Base-by-base conservation (phyloP, 495 filamentous ascomycete genomes). In the Penicillium canescens region DNA sequence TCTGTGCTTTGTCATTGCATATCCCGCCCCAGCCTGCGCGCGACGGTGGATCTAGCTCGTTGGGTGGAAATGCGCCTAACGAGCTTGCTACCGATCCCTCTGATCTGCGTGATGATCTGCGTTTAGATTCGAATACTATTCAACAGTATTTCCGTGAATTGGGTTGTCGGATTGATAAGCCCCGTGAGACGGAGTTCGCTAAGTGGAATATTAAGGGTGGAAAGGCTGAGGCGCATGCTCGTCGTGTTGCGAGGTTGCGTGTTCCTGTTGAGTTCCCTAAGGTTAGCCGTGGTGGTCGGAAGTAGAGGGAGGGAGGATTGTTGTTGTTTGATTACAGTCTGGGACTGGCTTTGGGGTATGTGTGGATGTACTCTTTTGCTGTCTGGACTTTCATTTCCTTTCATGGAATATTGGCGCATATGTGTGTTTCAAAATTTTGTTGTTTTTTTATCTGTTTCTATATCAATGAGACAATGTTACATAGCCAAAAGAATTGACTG, bases 261-360 rank as follows among this genome's bases (percentile, higher is more conserved):
- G 60, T 96, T 46, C 95, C 95, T 2, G 72, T 96, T 50, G 81
- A 86, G 50, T 96, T 98, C 63, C 94, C 94, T 0, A 88, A 83
- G 73, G 68, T 75, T 55, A 76, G 72, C 50, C 67, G 73, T 47
- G 73, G 73, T 41, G 73, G 68, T 14, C 57, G 62, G 23, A 58
- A 55, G 41, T 72, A 69, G 50, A 35, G 28, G 23, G 6, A 24
- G 23, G 6, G 2, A 31, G 18, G 18, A 31, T 31, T 47, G 31
- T 46, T 24, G 42, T 26, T 33, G 42, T 53, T 31, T 36, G 18
- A 14, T 46, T 50, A 31, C 6, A 31, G 28, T 7, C 26, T 37
- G 37, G 21, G 18, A 31, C 7, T 13, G 46, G 50, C 42, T 54
- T 56, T 47, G 46, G 33, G 41, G 24, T 23, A 18, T 41, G 24